Evolutionary conservation across 2,329 filamentous ascomycete species (phyloP), one percentile per base, ranked within the genome.

Genomic region (Fusarium sp.): DNA sequence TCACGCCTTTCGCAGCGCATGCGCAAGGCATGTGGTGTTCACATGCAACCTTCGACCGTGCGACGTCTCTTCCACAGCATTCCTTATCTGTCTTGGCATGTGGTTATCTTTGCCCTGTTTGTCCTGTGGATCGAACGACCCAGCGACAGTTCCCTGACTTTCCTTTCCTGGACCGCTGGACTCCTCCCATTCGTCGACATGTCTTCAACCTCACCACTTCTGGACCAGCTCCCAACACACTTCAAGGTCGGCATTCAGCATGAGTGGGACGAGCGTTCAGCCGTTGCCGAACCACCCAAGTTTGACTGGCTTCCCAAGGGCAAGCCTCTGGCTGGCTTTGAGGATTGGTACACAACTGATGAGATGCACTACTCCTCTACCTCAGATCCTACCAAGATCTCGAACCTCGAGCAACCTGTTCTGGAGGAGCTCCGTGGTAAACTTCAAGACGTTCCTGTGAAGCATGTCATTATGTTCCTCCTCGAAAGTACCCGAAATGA

Each of bases 401-500:
- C 79, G 1, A 83, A 84, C 46, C 73, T 80, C 3, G 58, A 80
- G 6, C 69, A 80, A 13, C 73, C 74, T 0, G 46, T 82, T 3
- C 48, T 80, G 1, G 42, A 76, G 6, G 65, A 62, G 2, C 69
- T 80, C 2, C 67, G 68, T 12, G 64, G 54, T 21, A 73, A 71
- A 44, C 62, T 80, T 1, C 45, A 63, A 10, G 67, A 74, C 12
- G 72, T 82, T 16, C 76, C 77, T 13, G 81, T 84, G 42, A 81
- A 81, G 53, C 81, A 84, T 55, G 75, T 84, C 4, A 71, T 84
- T 18, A 58, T 84, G 12, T 58, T 84, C 18, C 77, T 82, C 11
- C 75, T 84, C 8, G 82, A 84, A 62, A 83, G 82, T 50, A 83
- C 81, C 3, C 78, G 82, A 16, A 79, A 79, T 4, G 82, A 84